phyloP scores from a whole-genome alignment of 495 filamentous ascomycete species.

The Neurospora sp. region DNA sequence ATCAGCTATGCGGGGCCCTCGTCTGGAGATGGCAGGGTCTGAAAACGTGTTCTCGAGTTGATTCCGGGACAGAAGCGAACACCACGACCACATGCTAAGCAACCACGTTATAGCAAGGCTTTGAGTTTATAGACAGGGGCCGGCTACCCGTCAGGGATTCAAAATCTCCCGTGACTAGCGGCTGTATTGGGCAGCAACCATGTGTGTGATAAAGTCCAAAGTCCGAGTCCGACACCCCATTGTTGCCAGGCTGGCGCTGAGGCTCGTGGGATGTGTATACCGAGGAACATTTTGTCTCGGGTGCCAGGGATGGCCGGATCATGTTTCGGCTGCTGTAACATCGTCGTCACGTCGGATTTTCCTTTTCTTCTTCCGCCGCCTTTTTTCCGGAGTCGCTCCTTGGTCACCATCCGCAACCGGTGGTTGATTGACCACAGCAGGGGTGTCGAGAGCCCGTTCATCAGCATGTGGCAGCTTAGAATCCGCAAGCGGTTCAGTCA shows the following conservation, averaged over 20 bases:
- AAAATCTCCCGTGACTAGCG: too few relatives aligned
- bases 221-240: neutral
- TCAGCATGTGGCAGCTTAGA: neutral
- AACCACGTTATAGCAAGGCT: neutral
- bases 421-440: neutral
- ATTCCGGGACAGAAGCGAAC: neutral
- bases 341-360: neutral
- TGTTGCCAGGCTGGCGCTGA: neutral
- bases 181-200: neutral
- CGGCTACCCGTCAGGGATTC: too few relatives aligned
- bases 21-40: neutral
- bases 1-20: neutral
- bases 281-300: neutral
- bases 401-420: neutral
- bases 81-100: neutral
- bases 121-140: neutral
- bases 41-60: neutral
- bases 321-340: neutral
- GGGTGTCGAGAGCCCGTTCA: neutral
- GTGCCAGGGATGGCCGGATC: neutral
- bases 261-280: neutral
- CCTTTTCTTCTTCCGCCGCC: neutral
- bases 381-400: neutral
- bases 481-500: constrained; percentile 51
- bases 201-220: neutral